These are phyloP conservation scores for Flaveria linearis DNA, from an alignment of 129 eudicot species.

Conservation along the genomic window DNA sequence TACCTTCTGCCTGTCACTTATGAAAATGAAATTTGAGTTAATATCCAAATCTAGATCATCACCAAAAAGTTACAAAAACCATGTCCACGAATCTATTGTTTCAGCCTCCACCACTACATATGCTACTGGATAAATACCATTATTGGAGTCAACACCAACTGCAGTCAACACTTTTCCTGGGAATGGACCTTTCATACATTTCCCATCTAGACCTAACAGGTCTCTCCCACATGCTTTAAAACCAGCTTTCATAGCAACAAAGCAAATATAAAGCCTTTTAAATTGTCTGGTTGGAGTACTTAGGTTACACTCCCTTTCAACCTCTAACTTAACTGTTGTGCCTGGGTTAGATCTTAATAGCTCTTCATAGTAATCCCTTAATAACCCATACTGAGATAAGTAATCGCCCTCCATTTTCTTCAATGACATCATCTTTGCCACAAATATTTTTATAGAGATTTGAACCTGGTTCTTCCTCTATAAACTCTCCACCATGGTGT, in stretches of 20 bases:
- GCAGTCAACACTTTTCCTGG: too few relatives aligned
- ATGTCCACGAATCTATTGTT: background rate
- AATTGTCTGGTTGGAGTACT: background rate
- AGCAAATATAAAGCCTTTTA: background rate
- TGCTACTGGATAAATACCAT: slow-evolving; percentile 8
- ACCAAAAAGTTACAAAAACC: background rate
- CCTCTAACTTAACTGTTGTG: too few relatives aligned
- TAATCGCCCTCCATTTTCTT: background rate
- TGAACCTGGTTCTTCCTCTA: background rate
- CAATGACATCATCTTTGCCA: background rate
- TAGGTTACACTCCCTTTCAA: background rate
- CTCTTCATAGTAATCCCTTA: background rate
- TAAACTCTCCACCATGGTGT: background rate
- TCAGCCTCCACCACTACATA: background rate
- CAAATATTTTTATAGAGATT: background rate
- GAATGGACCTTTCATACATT: too few relatives aligned
- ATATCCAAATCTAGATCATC: too few relatives aligned
- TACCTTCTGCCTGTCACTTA: slow-evolving; percentile 10
- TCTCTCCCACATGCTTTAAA: background rate
- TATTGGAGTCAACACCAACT: background rate
- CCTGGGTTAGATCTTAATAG: background rate
- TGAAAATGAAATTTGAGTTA: background rate
- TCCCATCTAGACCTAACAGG: too few relatives aligned
- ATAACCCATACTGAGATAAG: background rate
- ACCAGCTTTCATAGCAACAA: background rate